A percentile compares a stretch with the other conserved stretches of the same genome.
phyloP scores from a whole-genome alignment of 208 protist species.

The Leishmania martiniquensis region DNA sequence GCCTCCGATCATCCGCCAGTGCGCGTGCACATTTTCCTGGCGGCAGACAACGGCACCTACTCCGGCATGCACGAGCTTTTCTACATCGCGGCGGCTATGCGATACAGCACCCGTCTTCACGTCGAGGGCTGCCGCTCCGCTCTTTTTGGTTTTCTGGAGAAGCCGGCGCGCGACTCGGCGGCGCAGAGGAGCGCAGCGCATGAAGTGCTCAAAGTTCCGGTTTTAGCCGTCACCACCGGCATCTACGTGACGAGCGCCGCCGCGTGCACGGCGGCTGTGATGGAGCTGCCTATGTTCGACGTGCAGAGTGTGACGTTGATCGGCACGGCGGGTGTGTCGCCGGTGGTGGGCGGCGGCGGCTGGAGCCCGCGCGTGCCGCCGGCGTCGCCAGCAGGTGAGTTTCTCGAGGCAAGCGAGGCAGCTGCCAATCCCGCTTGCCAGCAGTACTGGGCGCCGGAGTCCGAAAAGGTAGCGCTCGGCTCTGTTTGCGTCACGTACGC shows the following conservation, averaged over 20 bases:
- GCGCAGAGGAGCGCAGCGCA: conserved; percentile 4
- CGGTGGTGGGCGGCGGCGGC: conserved; percentile 54
- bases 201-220: conserved; percentile 32
- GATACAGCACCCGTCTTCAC: conserved; percentile 33
- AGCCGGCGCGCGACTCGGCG: conserved; percentile 30
- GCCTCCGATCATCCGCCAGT: conserved; percentile 16
- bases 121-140: conserved; percentile 46
- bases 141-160: conserved; percentile 49
- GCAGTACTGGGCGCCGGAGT: conserved; percentile 21
- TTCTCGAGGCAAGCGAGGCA: conserved; percentile 20
- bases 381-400: not conserved
- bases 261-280: conserved; percentile 46
- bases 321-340: conserved; percentile 57
- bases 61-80: conserved; percentile 57
- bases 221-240: conserved; percentile 55
- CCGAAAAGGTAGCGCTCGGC: conserved; percentile 49
- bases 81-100: conserved; percentile 52
- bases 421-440: conserved; percentile 36
- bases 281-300: conserved; percentile 47
- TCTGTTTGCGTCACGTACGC: conserved; percentile 64
- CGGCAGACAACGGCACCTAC: conserved; percentile 60
- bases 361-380: conserved; percentile 33
- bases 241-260: conserved; percentile 45
- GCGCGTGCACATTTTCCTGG: conserved; percentile 52
- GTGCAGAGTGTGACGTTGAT: conserved; percentile 51